Base-by-base conservation (phyloP, 805 yeast genomes). In the Metschnikowia sp. region DNA sequence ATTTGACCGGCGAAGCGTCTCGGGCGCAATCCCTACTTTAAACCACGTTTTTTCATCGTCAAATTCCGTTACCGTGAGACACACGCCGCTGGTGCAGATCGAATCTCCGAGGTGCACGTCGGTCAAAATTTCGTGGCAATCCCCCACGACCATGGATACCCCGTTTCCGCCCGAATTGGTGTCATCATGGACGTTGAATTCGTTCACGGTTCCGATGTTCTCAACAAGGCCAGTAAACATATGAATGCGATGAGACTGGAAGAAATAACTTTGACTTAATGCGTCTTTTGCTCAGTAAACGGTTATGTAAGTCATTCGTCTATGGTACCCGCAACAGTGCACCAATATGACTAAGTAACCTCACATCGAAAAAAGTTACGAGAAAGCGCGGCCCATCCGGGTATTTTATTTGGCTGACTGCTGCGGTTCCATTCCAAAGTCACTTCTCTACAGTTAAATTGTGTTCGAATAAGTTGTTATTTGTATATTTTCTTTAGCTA, bases 201-300 rank as follows among this genome's bases (percentile, higher is more conserved):
- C 81, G 10, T 61, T 50, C 5, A 87, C 83, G 1, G 81, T 75
- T 9, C 97, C 98, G 29, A 90, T 81, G 33, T 74, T 74, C 63
- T 92, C 99, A 3, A 92, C 95, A 39, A 92, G 81, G 30, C 99
- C 99, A 0, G 99, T 92, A 59, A 92, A 92, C 99, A 92, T 91
- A 10, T 12, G 26, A 22, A 22, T 22, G 26, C 5, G 26, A 22
- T 22, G 7, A 22, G 26, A 22, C 7, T 22, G 7, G 26, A 22
- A 22, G 26, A 22, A 22, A 22, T 22, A 1, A 22, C 26, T 22
- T 22, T 7, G 26, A 22, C 18, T 15, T 26, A 18, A 9, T 10
- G 19, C 28, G 15, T 10, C 12, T 11, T 22, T 19, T 36, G 12
- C 28, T 13, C 26, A 22, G 7, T 34, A 9, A 34, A 34, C 10